Evolutionary conservation across 495 filamentous ascomycete genomes (phyloP), one percentile per base, ranked within the genome.

Genomic region (Aspergillus mulundensis): DNA sequence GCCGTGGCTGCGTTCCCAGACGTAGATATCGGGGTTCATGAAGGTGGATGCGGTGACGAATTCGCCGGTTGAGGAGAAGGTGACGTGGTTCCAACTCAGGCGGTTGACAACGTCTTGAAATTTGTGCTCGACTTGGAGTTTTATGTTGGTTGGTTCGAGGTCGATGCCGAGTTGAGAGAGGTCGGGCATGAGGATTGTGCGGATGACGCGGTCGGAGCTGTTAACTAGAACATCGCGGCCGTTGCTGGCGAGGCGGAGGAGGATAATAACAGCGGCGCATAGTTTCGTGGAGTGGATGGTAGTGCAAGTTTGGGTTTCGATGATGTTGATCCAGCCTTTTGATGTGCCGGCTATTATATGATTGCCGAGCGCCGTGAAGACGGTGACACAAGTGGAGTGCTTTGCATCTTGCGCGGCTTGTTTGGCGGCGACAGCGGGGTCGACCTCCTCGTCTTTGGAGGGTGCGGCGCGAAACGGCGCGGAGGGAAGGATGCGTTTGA

Each of bases 41-140:
- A 87, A 95, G 1, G 94, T 96, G 21, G 88, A 91, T 16, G 95
- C 95, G 8, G 89, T 88, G 39, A 97, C 87, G 40, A 76, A 77
- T 67, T 97, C 94, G 32, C 94, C 93, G 0, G 88, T 91, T 0
- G 90, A 86, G 57, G 89, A 94, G 69, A 99, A 97, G 0, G 91
- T 84, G 28, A 95, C 91, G 66, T 96, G 89, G 65, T 96, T 97
- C 94, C 94, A 99, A 28, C 87, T 86, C 11, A 97, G 78, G 24
- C 87, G 83, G 65, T 97, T 96, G 18, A 99, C 93, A 3, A 97
- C 89, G 68, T 99, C 94, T 71, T 97, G 92, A 64, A 97, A 97
- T 68, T 96, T 97, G 69, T 97, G 95, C 66, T 99, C 95, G 20
- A 97, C 86, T 32, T 92, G 88, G 19, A 99, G 78, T 54, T 89